Evolutionary conservation across 106 monocot genomes (phyloP).

Genomic region (Vanilla planifolia): DNA sequence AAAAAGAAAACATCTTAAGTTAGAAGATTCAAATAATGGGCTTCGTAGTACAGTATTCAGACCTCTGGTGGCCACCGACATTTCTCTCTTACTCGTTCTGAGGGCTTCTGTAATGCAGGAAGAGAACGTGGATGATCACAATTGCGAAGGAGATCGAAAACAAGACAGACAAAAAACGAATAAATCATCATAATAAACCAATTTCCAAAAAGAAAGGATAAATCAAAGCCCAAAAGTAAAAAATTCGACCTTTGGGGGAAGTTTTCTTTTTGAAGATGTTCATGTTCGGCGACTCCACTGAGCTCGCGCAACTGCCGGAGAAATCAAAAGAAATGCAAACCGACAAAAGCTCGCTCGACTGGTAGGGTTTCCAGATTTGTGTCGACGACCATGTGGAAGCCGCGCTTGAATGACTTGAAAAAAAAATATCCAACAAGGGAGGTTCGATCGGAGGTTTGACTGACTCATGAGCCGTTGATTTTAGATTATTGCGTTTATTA

Average conservation of each 20-base stretch:
- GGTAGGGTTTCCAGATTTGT: constrained; percentile 3
- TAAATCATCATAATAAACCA: background rate
- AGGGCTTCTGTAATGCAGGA: constrained; percentile 57
- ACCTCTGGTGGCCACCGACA: constrained; percentile 88
- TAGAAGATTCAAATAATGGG: background rate
- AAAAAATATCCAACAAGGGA: no score
- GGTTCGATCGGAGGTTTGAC: no score
- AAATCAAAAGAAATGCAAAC: no score
- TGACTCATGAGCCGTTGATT: no score
- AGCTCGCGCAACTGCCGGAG: background rate
- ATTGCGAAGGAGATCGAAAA: background rate
- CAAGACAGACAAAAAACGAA: background rate
- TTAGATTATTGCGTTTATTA: no score
- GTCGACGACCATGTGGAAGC: no score
- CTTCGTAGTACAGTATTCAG: background rate
- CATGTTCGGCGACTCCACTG: constrained; percentile 14
- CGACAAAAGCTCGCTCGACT: no score
- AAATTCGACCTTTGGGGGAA: constrained; percentile 57
- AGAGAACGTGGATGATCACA: background rate
- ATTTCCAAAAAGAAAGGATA: background rate
- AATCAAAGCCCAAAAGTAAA: background rate
- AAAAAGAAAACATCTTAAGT: background rate
- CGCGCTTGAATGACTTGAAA: no score
- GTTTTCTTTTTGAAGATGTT: constrained; percentile 78
- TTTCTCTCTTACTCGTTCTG: constrained; percentile 84